Conservation (phyloP, 1,284 basidiomycete genomes). For the Marasmius tenuissimus region DNA sequence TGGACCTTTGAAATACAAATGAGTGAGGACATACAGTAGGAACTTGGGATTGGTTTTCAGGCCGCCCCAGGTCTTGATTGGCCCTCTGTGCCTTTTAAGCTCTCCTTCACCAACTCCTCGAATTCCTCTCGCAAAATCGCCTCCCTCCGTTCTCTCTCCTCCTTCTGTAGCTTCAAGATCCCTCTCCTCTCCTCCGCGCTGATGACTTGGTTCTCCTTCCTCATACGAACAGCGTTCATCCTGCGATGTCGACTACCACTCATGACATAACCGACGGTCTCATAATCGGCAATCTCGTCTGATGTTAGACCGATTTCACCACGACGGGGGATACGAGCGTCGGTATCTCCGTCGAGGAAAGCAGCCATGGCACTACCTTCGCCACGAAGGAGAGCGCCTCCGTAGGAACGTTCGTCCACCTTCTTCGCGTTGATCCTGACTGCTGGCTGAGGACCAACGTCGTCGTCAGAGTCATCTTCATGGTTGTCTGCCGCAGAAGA, state of each 20-base stretch:
- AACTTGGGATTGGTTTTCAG: too few species aligned
- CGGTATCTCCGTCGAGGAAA: constrained; percentile 81
- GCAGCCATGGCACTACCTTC: constrained; percentile 98
- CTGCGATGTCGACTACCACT: constrained; percentile 89
- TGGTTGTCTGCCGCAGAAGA: background rate
- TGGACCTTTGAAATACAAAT: too few species aligned
- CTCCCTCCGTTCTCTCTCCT: constrained; percentile 91
- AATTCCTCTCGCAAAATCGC: constrained; percentile 79
- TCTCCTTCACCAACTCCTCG: constrained; percentile 75
- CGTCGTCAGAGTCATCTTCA: constrained; percentile 37
- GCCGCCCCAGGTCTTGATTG: background rate
- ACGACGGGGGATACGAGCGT: constrained; percentile 92
- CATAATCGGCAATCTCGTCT: constrained; percentile 84
- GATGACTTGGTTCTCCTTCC: constrained; percentile 99
- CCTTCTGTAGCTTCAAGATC: constrained; percentile 89
- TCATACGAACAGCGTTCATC: constrained; percentile 97
- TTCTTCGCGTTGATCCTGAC: constrained; percentile 42
- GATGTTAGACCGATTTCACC: constrained; percentile 95
- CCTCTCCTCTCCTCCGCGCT: constrained; percentile 96
- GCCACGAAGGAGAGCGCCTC: constrained; percentile 85
- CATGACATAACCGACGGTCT: constrained; percentile 97
- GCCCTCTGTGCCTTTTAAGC: constrained; percentile 48
- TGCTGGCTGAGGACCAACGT: constrained; percentile 62
- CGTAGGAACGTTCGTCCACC: constrained; percentile 79
- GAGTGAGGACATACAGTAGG: too few species aligned